Base-by-base conservation (phyloP, 2,329 filamentous ascomycete genomes). In the Chalaropsis ovoidea region DNA sequence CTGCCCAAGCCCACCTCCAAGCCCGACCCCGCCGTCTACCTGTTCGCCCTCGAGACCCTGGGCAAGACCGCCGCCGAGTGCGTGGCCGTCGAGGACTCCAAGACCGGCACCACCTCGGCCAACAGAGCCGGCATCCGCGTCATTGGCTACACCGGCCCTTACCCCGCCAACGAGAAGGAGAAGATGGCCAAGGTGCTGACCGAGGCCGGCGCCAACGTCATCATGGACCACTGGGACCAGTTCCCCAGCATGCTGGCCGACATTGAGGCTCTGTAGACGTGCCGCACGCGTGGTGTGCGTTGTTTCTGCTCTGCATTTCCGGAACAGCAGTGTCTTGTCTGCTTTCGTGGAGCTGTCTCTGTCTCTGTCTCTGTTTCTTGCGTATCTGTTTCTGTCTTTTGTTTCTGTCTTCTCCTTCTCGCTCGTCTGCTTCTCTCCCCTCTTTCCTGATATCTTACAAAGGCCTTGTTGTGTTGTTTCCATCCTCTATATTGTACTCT, bases 11-110 rank as follows among this genome's bases (percentile, higher is more conserved):
- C 91, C n/a, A 92, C 89, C 65, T 89, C 85, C 76, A 96, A 96
- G 82, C 91, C 91, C 17, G 89, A 95, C 76, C 91, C 92, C 19
- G 89, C 89, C 70, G 87, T 96, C 76, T 96, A 96, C 79, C 77
- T 90, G 69, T 82, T 87, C 74, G 88, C 91, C 24, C 83, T 91
- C 73, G 77, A 90, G 76, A 78, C 83, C 73, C 81, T 95, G 63
- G 87, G 86, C 68, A 87, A 87, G 76, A 83, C 81, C 71, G 79
- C 89, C 1, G 78, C 79, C 60, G 86, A 95, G 79, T 86, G 83
- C 70, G 81, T 96, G 41, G 88, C 91, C 27, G 83, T 96, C 67
- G 91, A 96, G 80, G 91, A 96, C 79, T 90, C 86, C 80, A 90
- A 89, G 82, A 90, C 86, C 70, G 91, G 91, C 68, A 88, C 89